Evolutionary conservation across 768 basidiomycete species (phyloP).

Genomic region (Russula vinacea): DNA sequence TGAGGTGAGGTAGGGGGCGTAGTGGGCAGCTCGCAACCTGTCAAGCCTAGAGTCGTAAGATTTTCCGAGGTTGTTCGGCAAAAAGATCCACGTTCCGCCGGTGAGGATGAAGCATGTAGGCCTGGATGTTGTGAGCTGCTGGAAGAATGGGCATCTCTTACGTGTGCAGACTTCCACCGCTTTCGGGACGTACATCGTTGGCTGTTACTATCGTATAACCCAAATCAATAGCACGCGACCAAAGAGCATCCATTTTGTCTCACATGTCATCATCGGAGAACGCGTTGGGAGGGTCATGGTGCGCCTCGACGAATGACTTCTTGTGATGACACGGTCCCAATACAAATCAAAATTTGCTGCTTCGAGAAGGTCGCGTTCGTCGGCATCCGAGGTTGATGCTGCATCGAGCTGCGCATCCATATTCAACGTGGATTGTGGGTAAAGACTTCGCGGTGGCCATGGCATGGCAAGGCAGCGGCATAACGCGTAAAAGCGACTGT

Average conservation of each 20-base stretch:
- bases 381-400: conserved; percentile 22
- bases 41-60: neutral
- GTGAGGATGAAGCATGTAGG: neutral
- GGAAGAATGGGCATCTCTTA: neutral
- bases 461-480: neutral
- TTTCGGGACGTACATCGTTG: conserved; percentile 14
- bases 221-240: neutral
- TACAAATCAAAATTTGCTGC: conserved; percentile 15
- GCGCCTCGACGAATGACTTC: neutral
- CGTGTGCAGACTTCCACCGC: neutral
- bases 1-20: conserved; percentile 8
- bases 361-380: conserved; percentile 26
- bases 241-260: neutral
- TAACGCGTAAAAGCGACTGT: conserved; percentile 2
- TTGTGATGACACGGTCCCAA: conserved; percentile 18
- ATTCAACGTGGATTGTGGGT: neutral
- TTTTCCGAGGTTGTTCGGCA: neutral
- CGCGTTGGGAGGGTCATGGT: neutral
- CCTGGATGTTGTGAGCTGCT: neutral
- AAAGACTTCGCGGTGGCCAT: neutral
- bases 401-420: conserved; percentile 13
- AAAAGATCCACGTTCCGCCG: neutral
- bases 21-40: neutral
- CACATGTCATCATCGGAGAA: conserved; percentile 10
- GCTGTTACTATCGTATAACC: conserved; percentile 1